These are phyloP conservation scores for Detonula confervacea DNA, from an alignment of 352 stramenopile genomes.

Conservation along the genomic window DNA sequence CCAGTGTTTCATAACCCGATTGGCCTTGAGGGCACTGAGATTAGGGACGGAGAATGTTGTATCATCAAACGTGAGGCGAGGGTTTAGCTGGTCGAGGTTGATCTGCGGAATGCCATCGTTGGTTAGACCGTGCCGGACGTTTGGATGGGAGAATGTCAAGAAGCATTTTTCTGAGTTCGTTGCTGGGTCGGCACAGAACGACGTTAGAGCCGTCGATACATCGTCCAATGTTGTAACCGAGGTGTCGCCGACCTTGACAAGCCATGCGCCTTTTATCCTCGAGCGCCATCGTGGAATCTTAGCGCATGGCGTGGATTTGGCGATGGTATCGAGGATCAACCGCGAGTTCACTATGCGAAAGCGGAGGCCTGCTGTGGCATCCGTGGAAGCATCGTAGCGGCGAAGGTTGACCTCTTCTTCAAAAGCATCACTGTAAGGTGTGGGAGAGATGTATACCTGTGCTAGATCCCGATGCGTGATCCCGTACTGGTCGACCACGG, in stretches of 20 bases:
- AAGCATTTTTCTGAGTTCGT: background rate
- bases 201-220: background rate
- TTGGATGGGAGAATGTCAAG: conserved; percentile 3
- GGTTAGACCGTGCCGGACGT: conserved; percentile 9
- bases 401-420: conserved; percentile 15
- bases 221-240: background rate
- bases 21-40: background rate
- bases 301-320: background rate
- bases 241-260: conserved; percentile 1
- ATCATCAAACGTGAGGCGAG: background rate
- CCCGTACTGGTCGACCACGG: background rate
- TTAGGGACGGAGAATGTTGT: background rate
- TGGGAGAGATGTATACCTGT: conserved; percentile 25
- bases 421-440: conserved; percentile 12
- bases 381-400: background rate
- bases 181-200: background rate
- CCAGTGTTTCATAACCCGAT: background rate
- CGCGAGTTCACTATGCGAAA: background rate
- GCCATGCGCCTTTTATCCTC: conserved; percentile 12
- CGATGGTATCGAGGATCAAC: conserved; percentile 7
- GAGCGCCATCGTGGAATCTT: conserved; percentile 15
- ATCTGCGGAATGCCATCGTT: conserved; percentile 14
- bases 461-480: background rate
- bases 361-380: conserved; percentile 9
- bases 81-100: conserved; percentile 9